Evolutionary conservation across 2,329 filamentous ascomycete genomes (phyloP).

Genomic region (Byssothecium circinans): DNA sequence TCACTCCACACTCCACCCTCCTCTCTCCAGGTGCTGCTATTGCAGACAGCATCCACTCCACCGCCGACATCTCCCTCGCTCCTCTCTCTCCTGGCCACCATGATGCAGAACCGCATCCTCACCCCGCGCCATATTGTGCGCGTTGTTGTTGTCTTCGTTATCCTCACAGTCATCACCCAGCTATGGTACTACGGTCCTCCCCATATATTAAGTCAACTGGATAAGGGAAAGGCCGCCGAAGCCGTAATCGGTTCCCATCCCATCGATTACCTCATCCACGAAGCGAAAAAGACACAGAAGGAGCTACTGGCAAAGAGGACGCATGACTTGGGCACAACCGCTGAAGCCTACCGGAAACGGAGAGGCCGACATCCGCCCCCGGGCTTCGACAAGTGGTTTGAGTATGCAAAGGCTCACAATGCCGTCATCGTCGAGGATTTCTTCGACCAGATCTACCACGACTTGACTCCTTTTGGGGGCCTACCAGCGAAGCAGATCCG

Average conservation of each 20-base stretch:
- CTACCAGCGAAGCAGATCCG: slow-evolving; percentile 47
- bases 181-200: slow-evolving; percentile 1
- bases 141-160: neutral
- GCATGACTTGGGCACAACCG: slow-evolving; percentile 40
- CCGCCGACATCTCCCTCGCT: neutral
- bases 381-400: slow-evolving; percentile 52
- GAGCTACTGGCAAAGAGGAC: slow-evolving; percentile 42
- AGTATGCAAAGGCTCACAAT: slow-evolving; percentile 47
- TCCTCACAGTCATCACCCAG: neutral
- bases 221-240: neutral
- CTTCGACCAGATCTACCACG: slow-evolving; percentile 56
- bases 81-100: neutral
- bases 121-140: slow-evolving; percentile 1
- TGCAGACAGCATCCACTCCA: neutral
- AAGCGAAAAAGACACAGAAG: slow-evolving; percentile 36
- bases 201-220: neutral
- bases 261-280: slow-evolving; percentile 42
- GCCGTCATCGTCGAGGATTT: slow-evolving; percentile 53
- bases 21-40: neutral
- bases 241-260: slow-evolving; percentile 29
- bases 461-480: slow-evolving; percentile 54
- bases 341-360: slow-evolving; percentile 47
- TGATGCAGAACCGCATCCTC: slow-evolving; percentile 2
- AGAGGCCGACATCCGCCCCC: slow-evolving; percentile 55
- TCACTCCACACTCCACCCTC: neutral